These are phyloP conservation scores for Alternaria sp. DNA, from an alignment of 2,329 filamentous ascomycete species.

Conservation along the genomic window DNA sequence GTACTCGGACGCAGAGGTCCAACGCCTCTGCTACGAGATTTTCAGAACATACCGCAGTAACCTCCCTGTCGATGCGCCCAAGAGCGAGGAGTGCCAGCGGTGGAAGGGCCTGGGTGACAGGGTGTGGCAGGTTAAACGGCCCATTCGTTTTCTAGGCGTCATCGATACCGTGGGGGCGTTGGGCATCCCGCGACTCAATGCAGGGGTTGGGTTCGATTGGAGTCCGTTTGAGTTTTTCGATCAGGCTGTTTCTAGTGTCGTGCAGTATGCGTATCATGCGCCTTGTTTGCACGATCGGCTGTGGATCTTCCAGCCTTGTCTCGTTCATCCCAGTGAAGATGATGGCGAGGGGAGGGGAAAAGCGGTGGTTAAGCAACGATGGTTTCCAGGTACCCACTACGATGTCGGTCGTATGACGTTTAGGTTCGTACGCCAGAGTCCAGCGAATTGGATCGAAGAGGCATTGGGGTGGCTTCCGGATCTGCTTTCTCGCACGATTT, in stretches of 20 bases:
- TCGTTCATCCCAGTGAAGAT: slow-evolving; percentile 8
- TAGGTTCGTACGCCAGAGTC: slow-evolving; percentile 44
- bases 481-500: slow-evolving; percentile 39
- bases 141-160: slow-evolving; percentile 46
- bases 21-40: slow-evolving; percentile 42
- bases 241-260: slow-evolving; percentile 42
- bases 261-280: slow-evolving; percentile 48
- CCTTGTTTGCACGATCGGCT: slow-evolving; percentile 47
- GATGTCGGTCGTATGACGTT: slow-evolving; percentile 50
- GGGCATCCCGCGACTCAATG: slow-evolving; percentile 47
- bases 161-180: slow-evolving; percentile 50
- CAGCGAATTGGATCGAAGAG: slow-evolving; percentile 40
- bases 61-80: slow-evolving; percentile 40
- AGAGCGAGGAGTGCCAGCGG: slow-evolving; percentile 31
- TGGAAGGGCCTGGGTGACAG: slow-evolving; percentile 28
- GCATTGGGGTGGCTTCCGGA: slow-evolving; percentile 40
- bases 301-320: slow-evolving; percentile 45
- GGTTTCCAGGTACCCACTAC: slow-evolving; percentile 52
- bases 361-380: slow-evolving; percentile 38
- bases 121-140: slow-evolving; percentile 44
- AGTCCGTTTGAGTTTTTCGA: slow-evolving; percentile 51
- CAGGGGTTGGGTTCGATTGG: slow-evolving; percentile 49
- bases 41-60: slow-evolving; percentile 46
- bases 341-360: slow-evolving; percentile 19
- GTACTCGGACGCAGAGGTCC: slow-evolving; percentile 28